Base-by-base conservation (phyloP, 495 filamentous ascomycete species). In the Tuber aestivum region DNA sequence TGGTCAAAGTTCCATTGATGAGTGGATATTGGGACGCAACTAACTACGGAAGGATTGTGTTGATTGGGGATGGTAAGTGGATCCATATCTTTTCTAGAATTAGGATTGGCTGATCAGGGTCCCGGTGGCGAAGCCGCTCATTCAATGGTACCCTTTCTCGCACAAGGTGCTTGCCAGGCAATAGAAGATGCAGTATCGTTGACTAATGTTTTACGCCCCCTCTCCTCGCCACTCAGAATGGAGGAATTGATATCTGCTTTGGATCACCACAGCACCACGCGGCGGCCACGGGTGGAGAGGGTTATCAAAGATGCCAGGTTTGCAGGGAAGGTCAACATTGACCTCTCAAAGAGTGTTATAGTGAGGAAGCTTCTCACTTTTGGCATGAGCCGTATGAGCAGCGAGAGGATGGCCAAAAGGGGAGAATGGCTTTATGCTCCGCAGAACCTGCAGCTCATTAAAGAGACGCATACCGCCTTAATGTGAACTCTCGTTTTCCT, bases 121-220 rank as follows among this genome's bases (percentile, higher is more conserved):
- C 45, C 14, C 20, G 45, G 21, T 50, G 21, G 21, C 45, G 45
- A 50, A 50, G 45, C 45, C 44, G 74, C 74, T 44, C 74, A 75
- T 65, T 14, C 44, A 3, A 4, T 75, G 37, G 37, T 56, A 0
- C 74, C 74, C n/a, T 75, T 75, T 56, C 27, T 45, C 1, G 74
- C 45, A 45, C 74, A 75, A 56, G 74, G 74, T 41, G 74, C 74
- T n/a, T 61, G 74, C 8, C 74, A 75, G 41, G 74, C 69, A 50
- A 75, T 75, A 12, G 74, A 75, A 8, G 74, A 75, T 41, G 74
- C 74, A 42, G 38, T 41, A 48, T 56, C 42, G 18, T 70, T 75
- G n/a, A 65, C 69, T 9, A 72, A 37, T 32, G 42, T 37, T 56
- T 56, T 76, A 18, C 70, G 65, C 2, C 50, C 74, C 3, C 40